Conservation (phyloP, 305 asterid genomes). For the Solanum chacoense region DNA sequence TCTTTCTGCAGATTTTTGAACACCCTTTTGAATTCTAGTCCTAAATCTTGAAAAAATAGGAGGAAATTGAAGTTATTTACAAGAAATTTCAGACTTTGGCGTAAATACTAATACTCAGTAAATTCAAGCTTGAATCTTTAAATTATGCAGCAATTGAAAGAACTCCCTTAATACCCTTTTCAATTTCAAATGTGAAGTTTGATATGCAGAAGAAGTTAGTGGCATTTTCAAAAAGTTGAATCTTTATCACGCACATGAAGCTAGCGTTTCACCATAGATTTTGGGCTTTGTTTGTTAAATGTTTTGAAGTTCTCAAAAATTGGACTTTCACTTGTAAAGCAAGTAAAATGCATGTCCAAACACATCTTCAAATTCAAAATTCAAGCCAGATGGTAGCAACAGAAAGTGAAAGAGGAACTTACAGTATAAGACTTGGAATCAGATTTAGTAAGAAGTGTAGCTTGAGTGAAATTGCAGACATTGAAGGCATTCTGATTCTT, state of each 20-base stretch:
- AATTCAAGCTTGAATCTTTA: not conserved
- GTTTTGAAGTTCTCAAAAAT: not conserved
- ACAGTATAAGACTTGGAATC: constrained; percentile 61
- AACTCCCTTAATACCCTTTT: not conserved
- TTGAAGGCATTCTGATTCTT: constrained; percentile 53
- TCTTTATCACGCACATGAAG: no score
- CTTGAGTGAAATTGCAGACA: constrained; percentile 66
- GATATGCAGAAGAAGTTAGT: not conserved
- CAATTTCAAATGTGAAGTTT: not conserved
- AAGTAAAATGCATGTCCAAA: not conserved
- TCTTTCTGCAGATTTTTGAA: not conserved
- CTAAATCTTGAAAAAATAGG: not conserved
- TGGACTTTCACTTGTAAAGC: no score
- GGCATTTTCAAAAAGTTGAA: not conserved
- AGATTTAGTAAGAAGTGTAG: constrained; percentile 65
- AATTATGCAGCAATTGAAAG: not conserved
- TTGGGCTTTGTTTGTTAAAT: no score
- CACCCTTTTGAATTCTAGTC: not conserved
- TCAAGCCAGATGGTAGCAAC: not conserved
- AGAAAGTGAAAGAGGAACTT: constrained; percentile 8
- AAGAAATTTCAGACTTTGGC: not conserved
- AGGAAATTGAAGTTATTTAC: not conserved
- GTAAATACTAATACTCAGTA: no score
- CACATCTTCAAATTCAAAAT: no score
- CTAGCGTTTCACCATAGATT: no score